These are phyloP conservation scores for Kazachstania sp. DNA, from an alignment of 1,139 yeast species.

Conservation along the genomic window DNA sequence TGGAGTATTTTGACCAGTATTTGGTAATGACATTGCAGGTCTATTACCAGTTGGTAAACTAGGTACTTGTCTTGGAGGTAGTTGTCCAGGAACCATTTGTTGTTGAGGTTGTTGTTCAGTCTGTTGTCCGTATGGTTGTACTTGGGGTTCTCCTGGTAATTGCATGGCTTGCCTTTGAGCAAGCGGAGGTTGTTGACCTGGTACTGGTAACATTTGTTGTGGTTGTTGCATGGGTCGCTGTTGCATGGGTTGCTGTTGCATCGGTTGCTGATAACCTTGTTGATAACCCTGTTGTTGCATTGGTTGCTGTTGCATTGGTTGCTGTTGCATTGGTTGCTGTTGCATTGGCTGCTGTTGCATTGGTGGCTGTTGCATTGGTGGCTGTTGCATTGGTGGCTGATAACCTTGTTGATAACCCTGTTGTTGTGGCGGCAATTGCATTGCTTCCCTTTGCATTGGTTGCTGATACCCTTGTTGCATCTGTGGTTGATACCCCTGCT, in stretches of 20 bases:
- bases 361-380: no score
- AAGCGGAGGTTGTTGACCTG: background rate
- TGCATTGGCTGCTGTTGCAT: background rate
- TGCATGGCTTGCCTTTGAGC: background rate
- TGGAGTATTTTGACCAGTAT: background rate
- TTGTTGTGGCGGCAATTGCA: conserved; percentile 3
- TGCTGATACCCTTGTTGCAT: conserved; percentile 9
- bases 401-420: conserved; percentile 7
- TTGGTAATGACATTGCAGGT: conserved; percentile 1
- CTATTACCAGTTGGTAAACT: conserved; percentile 1
- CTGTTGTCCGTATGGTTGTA: background rate
- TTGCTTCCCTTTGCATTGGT: conserved; percentile 5
- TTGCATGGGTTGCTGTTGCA: background rate
- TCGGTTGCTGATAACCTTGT: background rate
- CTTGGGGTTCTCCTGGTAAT: background rate
- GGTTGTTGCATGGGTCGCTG: no score
- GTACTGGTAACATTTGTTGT: conserved; percentile 1
- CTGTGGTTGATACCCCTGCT: conserved; percentile 11
- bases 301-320: conserved; percentile 9
- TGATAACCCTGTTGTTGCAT: conserved; percentile 1
- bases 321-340: conserved; percentile 9
- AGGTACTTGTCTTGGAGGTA: conserved; percentile 2
- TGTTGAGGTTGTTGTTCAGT: no score
- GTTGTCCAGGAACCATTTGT: conserved; percentile 1
- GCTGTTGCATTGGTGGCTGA: no score